These are phyloP conservation scores for Avena eriantha DNA, from an alignment of 176 grass and related monocot genomes.

Conservation along the genomic window DNA sequence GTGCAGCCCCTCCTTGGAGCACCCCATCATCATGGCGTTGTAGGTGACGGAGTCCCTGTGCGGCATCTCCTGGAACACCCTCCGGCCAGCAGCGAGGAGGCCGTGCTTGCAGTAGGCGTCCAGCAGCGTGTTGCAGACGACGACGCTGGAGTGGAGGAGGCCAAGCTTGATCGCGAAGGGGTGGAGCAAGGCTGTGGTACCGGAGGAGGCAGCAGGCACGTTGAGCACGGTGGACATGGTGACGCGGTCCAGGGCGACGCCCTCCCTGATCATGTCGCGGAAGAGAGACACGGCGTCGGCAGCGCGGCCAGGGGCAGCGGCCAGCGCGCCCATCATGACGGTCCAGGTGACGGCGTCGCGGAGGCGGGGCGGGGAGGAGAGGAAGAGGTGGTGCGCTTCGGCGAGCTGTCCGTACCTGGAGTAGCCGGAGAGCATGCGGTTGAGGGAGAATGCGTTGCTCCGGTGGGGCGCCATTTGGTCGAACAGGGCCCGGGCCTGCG, in stretches of 20 bases:
- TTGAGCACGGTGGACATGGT: slow-evolving; percentile 53
- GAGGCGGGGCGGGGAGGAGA: not conserved
- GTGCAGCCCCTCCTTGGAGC: slow-evolving; percentile 56
- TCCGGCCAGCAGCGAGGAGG: slow-evolving; percentile 32
- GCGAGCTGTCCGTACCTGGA: slow-evolving; percentile 39
- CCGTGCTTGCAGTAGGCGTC: slow-evolving; percentile 92
- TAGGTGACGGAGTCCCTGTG: slow-evolving; percentile 75
- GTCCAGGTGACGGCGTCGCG: slow-evolving; percentile 68
- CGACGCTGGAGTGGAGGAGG: slow-evolving; percentile 36
- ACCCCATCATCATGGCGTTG: slow-evolving; percentile 59
- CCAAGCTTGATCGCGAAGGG: slow-evolving; percentile 56
- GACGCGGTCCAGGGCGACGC: slow-evolving; percentile 58
- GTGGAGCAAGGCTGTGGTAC: slow-evolving; percentile 49
- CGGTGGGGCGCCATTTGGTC: slow-evolving; percentile 38
- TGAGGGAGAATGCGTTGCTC: slow-evolving; percentile 51
- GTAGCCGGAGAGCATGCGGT: slow-evolving; percentile 68
- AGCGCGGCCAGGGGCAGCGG: slow-evolving; percentile 32
- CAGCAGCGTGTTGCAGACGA: slow-evolving; percentile 75
- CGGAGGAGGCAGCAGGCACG: slow-evolving; percentile 24
- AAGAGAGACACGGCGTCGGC: slow-evolving; percentile 56
- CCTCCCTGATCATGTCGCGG: slow-evolving; percentile 58
- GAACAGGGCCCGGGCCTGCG: slow-evolving; percentile 52
- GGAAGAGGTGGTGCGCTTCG: slow-evolving; percentile 56
- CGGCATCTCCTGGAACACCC: slow-evolving; percentile 55
- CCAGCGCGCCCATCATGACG: slow-evolving; percentile 60